phyloP scores from a whole-genome alignment of 129 eudicot species.

The Saussurea involucrata region DNA sequence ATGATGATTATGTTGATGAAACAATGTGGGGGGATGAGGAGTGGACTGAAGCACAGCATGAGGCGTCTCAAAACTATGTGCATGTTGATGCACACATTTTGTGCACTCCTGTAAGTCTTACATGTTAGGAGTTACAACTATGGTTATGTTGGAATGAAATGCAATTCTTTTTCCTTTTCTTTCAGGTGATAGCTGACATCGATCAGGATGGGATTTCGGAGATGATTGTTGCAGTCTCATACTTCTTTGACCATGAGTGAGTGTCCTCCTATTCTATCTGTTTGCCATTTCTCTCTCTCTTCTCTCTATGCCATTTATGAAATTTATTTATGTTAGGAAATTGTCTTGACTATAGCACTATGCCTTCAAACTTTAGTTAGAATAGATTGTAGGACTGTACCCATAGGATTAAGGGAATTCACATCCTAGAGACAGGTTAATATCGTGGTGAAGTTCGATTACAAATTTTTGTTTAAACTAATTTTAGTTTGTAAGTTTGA shows the following conservation, averaged over 20 bases:
- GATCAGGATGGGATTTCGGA: conserved; percentile 91
- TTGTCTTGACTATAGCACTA: background rate
- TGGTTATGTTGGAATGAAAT: conserved; percentile 10
- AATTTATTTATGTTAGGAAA: background rate
- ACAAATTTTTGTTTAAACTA: background rate
- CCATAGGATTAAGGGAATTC: background rate
- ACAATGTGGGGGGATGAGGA: conserved; percentile 97
- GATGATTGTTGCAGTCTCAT: conserved; percentile 98
- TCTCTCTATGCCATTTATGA: background rate
- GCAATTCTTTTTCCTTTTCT: conserved; percentile 8
- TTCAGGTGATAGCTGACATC: conserved; percentile 94
- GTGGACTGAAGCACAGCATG: conserved; percentile 86
- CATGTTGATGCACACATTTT: conserved; percentile 87
- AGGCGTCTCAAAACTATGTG: conserved; percentile 71
- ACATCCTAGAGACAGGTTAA: background rate
- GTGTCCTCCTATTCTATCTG: conserved; percentile 29
- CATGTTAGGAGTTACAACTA: background rate
- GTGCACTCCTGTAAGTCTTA: conserved; percentile 87
- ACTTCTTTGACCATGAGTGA: conserved; percentile 98
- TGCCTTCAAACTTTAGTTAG: background rate
- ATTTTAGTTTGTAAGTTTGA: background rate
- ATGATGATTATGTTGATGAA: conserved; percentile 97
- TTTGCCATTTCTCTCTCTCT: background rate
- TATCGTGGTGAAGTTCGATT: background rate
- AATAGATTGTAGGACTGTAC: background rate